Percentiles rank a stretch among this genome's conserved stretches.
Conservation (phyloP, 805 yeast species). For the Sugiyamaella boreocaroliniensis region DNA sequence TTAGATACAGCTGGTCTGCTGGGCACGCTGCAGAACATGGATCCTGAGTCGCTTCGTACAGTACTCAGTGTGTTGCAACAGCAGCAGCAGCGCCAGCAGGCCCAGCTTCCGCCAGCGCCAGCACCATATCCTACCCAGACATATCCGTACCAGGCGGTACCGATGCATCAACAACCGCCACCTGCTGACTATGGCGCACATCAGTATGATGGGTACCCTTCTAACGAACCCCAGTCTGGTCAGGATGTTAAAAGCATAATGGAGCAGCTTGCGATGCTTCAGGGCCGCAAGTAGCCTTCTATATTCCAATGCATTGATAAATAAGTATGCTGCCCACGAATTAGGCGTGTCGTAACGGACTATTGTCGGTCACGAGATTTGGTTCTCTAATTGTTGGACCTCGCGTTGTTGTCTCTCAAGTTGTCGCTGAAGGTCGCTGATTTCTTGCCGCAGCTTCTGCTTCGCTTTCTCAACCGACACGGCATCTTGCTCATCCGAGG, state of each 20-base stretch:
- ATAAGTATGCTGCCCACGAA: neutral
- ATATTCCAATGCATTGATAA: slow-evolving; percentile 1
- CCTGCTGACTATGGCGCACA: neutral
- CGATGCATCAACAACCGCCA: neutral
- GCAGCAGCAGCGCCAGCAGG: slow-evolving; percentile 16
- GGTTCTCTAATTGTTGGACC: slow-evolving; percentile 5
- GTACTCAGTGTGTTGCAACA: slow-evolving; percentile 40
- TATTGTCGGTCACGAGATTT: neutral
- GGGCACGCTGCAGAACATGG: slow-evolving; percentile 60
- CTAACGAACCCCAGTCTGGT: slow-evolving; percentile 6
- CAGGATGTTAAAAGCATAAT: slow-evolving; percentile 22
- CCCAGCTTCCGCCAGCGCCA: slow-evolving; percentile 5
- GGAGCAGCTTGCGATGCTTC: slow-evolving; percentile 22
- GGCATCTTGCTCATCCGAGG: slow-evolving; percentile 10
- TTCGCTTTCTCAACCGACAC: slow-evolving; percentile 8
- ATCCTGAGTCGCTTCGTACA: slow-evolving; percentile 64
- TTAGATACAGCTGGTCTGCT: slow-evolving; percentile 9
- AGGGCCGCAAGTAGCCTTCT: slow-evolving; percentile 10
- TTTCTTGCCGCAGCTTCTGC: slow-evolving; percentile 13
- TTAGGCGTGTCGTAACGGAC: no score
- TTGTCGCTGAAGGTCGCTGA: slow-evolving; percentile 14
- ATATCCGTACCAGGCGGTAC: neutral
- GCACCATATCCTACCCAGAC: neutral
- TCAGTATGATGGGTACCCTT: no score
- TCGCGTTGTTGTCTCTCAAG: slow-evolving; percentile 13